These are phyloP conservation scores for Boletus reticuloceps DNA, from an alignment of 768 basidiomycete species.

Conservation along the genomic window DNA sequence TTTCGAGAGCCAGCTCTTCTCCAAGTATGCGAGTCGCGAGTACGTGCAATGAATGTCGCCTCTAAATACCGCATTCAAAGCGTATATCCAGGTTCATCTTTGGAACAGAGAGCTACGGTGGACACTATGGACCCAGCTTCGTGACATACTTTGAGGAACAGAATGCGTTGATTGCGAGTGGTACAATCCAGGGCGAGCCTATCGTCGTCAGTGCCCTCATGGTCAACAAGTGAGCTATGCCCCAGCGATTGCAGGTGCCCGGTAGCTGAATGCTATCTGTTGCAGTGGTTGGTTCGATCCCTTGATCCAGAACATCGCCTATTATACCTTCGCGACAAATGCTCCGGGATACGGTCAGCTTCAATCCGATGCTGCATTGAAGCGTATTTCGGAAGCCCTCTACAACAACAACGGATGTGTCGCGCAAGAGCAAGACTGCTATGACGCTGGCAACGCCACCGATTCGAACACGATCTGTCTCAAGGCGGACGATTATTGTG, in stretches of 20 bases:
- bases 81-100: slow-evolving; percentile 49
- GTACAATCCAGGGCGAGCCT: slow-evolving; percentile 45
- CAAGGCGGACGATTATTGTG: slow-evolving; percentile 54
- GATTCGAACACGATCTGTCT: slow-evolving; percentile 50
- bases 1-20: slow-evolving; percentile 54
- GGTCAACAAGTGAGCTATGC: slow-evolving; percentile 53
- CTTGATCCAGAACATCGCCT: slow-evolving; percentile 59
- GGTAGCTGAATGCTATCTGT: background rate
- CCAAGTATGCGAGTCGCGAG: slow-evolving; percentile 53
- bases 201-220: slow-evolving; percentile 58
- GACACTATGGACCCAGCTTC: slow-evolving; percentile 65
- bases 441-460: slow-evolving; percentile 46
- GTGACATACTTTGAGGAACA: slow-evolving; percentile 65
- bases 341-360: slow-evolving; percentile 70
- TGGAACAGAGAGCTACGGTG: slow-evolving; percentile 66
- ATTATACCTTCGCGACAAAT: slow-evolving; percentile 55
- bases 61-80: background rate
- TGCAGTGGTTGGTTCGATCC: slow-evolving; percentile 66
- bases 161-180: slow-evolving; percentile 48
- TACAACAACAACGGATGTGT: slow-evolving; percentile 50
- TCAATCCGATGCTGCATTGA: slow-evolving; percentile 44
- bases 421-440: slow-evolving; percentile 55
- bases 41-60: slow-evolving; percentile 25
- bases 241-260: background rate
- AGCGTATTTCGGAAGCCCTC: slow-evolving; percentile 46